Base-by-base conservation (phyloP, 495 filamentous ascomycete species). In the Neurospora sp. region DNA sequence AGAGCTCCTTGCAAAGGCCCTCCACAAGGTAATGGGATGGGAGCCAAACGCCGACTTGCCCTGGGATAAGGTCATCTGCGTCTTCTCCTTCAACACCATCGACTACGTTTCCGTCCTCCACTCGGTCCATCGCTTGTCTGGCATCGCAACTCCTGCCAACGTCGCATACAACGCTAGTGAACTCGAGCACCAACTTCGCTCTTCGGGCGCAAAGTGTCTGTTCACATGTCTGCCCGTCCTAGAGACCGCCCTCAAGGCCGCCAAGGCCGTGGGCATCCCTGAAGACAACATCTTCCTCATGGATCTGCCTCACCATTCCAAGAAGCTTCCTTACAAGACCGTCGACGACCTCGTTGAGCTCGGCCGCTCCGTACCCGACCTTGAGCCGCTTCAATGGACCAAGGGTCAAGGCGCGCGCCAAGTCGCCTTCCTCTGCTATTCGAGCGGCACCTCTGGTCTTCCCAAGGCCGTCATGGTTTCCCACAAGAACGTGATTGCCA, bases 381-480 rank as follows among this genome's bases (percentile, higher is more conserved):
- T 94, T 8, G 91, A 93, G 72, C 83, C 84, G 8, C 78, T 94
- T 75, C 85, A 82, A 70, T 97, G 92, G 93, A 75, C 82, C 8
- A 86, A 89, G 71, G 93, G 94, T 2, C 90, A 96, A 73, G 93
- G 91, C 9, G 88, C 88, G 27, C 88, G 89, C 42, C 90, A 92
- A 70, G 89, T 89, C 14, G 94, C 94, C 0, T 97, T 93, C 79
- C 83, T 97, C 37, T 97, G 94, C 84, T 97, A 94, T 80, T 96
- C 93, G 0, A 94, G 91, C 80, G 94, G 94, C 22, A 97, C 94
- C 14, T 96, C 93, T 41, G 94, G 94, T 9, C 80, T 97, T 68
- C 94, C 94, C 90, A 97, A 97, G 93, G 94, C 93, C 37, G 94
- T 96, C 44, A 97, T 94, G 93, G 93, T 97, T 74, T 91, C 93